A percentile compares a stretch with the other conserved stretches of the same genome.
These are phyloP conservation scores for Naganishia cerealis DNA, from an alignment of 1,284 basidiomycete genomes.

Conservation along the genomic window DNA sequence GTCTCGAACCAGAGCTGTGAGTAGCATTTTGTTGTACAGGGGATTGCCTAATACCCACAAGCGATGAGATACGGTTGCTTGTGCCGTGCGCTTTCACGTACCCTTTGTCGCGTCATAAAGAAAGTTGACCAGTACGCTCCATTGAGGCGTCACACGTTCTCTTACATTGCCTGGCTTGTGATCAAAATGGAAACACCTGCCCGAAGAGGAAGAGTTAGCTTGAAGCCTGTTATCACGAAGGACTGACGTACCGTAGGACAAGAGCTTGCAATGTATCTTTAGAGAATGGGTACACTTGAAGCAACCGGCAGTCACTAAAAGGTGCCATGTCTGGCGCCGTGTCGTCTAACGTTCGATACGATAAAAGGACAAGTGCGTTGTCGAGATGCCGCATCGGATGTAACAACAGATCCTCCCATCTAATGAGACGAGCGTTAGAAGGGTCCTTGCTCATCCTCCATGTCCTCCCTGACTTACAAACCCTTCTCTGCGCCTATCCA, in stretches of 20 bases:
- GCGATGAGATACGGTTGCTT: neutral
- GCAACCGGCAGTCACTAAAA: neutral
- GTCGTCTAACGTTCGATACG: conserved; percentile 38
- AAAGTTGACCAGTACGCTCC: conserved; percentile 19
- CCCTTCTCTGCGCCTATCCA: conserved; percentile 44
- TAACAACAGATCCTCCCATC: conserved; percentile 35
- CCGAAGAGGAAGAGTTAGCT: neutral
- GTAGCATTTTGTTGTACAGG: conserved; percentile 27
- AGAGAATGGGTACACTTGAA: conserved; percentile 13
- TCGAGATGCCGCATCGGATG: conserved; percentile 34
- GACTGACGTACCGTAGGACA: conserved; percentile 8
- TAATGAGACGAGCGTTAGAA: neutral
- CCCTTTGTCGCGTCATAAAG: conserved; percentile 22
- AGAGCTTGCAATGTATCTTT: conserved; percentile 18
- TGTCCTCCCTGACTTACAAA: conserved; percentile 2
- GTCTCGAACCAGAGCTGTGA: conserved; percentile 23
- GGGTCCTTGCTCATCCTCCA: neutral
- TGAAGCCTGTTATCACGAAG: neutral
- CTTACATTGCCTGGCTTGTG: conserved; percentile 7
- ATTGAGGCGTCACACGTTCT: conserved; percentile 16
- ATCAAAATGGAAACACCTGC: conserved; percentile 28
- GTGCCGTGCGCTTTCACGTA: neutral
- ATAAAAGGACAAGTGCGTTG: conserved; percentile 40
- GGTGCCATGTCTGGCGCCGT: conserved; percentile 18
- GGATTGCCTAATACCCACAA: conserved; percentile 23